Conservation (phyloP, 129 eudicot genomes). For the Saussurea involucrata region DNA sequence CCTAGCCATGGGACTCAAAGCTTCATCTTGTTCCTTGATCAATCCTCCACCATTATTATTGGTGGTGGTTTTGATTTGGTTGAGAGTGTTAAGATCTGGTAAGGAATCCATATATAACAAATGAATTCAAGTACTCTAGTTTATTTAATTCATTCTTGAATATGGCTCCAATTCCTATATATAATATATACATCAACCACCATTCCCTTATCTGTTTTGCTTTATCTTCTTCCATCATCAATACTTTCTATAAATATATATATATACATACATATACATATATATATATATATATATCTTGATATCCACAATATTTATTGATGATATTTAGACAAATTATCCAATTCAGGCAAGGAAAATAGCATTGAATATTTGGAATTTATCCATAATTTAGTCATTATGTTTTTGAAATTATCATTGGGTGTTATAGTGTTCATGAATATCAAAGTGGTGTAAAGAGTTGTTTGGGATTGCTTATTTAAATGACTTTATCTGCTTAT, state of each 20-base stretch:
- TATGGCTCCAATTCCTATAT: background rate
- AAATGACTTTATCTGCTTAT: too few species aligned
- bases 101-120: constrained; percentile 13
- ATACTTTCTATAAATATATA: background rate
- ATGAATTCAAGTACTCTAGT: constrained; percentile 11
- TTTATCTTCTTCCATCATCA: constrained; percentile 11
- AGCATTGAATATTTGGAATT: too few species aligned
- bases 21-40: constrained; percentile 22
- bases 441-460: too few species aligned
- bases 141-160: background rate
- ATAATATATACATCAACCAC: constrained; percentile 19
- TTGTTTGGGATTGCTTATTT: too few species aligned
- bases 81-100: constrained; percentile 14
- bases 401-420: too few species aligned
- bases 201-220: background rate
- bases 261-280: background rate
- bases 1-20: constrained; percentile 44
- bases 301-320: too few species aligned
- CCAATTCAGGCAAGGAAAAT: too few species aligned
- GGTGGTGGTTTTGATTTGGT: constrained; percentile 28
- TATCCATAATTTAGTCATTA: too few species aligned
- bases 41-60: constrained; percentile 15
- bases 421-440: too few species aligned
- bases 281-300: background rate
- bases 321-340: too few species aligned